These are phyloP conservation scores for Sporothrix curviconia DNA, from an alignment of 2,329 filamentous ascomycete genomes.

Conservation along the genomic window DNA sequence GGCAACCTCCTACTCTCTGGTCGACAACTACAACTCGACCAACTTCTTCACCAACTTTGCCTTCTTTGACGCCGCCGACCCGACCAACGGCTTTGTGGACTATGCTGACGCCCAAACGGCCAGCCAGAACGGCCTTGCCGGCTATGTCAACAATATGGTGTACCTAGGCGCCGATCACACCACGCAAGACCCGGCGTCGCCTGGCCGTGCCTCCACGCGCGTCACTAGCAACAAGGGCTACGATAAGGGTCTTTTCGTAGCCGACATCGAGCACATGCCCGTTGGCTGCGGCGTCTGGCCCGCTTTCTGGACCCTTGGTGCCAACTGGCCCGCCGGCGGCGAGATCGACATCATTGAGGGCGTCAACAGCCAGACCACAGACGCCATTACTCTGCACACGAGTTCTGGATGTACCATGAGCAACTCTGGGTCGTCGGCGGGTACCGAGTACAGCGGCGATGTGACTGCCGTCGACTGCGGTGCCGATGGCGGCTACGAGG, in stretches of 20 bases:
- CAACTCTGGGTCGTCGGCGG: conserved; percentile 40
- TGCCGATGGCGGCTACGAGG: conserved; percentile 37
- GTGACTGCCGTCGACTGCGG: conserved; percentile 28
- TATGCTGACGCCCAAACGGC: conserved; percentile 59
- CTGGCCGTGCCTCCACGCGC: conserved; percentile 65
- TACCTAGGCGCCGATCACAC: conserved; percentile 64
- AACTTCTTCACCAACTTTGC: conserved; percentile 53
- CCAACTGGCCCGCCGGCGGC: conserved; percentile 62
- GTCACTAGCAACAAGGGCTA: conserved; percentile 61
- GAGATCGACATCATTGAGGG: conserved; percentile 81
- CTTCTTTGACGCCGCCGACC: conserved; percentile 55
- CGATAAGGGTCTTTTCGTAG: conserved; percentile 62
- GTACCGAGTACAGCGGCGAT: conserved; percentile 36
- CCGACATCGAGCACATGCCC: conserved; percentile 74
- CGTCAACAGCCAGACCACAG: conserved; percentile 55
- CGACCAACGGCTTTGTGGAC: conserved; percentile 67
- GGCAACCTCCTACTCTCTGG: conserved; percentile 38
- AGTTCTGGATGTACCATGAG: conserved; percentile 50
- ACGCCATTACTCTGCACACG: conserved; percentile 65
- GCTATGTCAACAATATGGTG: conserved; percentile 47
- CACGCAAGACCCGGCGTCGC: conserved; percentile 45
- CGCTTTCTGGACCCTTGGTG: conserved; percentile 63
- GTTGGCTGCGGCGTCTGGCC: conserved; percentile 70
- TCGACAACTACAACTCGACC: conserved; percentile 41
- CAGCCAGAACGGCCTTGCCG: conserved; percentile 50